Evolutionary conservation across 768 basidiomycete species (phyloP).

Genomic region (Pisolithus marmoratus): DNA sequence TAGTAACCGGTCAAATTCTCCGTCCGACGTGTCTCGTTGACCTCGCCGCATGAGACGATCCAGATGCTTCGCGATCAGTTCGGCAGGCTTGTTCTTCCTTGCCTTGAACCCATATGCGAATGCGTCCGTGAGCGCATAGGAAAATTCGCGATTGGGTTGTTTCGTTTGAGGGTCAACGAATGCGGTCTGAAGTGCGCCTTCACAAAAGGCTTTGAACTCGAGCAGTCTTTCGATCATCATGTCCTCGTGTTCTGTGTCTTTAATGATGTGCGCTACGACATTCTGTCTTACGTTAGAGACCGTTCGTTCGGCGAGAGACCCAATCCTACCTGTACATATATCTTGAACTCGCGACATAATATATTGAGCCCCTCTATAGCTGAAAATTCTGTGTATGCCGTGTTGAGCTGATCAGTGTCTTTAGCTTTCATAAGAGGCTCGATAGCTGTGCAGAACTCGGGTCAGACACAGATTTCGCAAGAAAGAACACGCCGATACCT

Average conservation of each 20-base stretch:
- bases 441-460: slow-evolving; percentile 37
- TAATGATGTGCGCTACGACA: slow-evolving; percentile 59
- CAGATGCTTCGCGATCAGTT: slow-evolving; percentile 89
- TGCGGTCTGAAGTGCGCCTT: slow-evolving; percentile 41
- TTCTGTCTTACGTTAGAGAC: slow-evolving; percentile 31
- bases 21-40: slow-evolving; percentile 62
- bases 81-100: slow-evolving; percentile 78
- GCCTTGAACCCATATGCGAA: slow-evolving; percentile 72
- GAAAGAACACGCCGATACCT: slow-evolving; percentile 31
- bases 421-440: slow-evolving; percentile 44
- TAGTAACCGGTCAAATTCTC: slow-evolving; percentile 55
- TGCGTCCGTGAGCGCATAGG: slow-evolving; percentile 64
- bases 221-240: slow-evolving; percentile 74
- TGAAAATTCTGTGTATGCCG: slow-evolving; percentile 58
- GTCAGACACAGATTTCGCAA: slow-evolving; percentile 17
- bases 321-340: slow-evolving; percentile 48
- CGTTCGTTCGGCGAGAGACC: not conserved
- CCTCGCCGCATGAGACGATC: slow-evolving; percentile 86
- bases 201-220: slow-evolving; percentile 55
- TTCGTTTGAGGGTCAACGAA: slow-evolving; percentile 40
- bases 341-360: slow-evolving; percentile 58
- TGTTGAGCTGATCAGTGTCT: slow-evolving; percentile 37
- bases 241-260: slow-evolving; percentile 57
- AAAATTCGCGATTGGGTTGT: slow-evolving; percentile 50
- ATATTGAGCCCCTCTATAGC: slow-evolving; percentile 50